Conservation (phyloP, 768 basidiomycete genomes). For the Amanita thiersii region DNA sequence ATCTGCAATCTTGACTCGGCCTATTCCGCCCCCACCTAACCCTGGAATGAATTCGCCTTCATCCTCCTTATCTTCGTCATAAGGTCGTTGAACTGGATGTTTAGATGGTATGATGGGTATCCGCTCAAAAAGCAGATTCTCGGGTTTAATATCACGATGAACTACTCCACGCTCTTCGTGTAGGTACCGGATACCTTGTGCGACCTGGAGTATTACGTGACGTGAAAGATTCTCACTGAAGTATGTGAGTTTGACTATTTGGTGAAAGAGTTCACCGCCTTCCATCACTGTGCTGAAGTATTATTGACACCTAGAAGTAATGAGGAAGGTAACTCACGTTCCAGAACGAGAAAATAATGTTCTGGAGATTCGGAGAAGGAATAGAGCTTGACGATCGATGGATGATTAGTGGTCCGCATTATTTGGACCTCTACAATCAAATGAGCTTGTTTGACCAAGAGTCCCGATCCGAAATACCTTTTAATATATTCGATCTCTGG, state of each 20-base stretch:
- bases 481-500: constrained; percentile 95
- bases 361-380: constrained; percentile 91
- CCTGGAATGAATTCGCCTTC: constrained; percentile 94
- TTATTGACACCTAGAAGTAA: not conserved
- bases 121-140: constrained; percentile 89
- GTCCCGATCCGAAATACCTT: constrained; percentile 43
- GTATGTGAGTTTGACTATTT: constrained; percentile 98
- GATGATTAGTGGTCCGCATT: constrained; percentile 91
- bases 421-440: constrained; percentile 84
- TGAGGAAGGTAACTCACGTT: constrained; percentile 47
- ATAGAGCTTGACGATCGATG: constrained; percentile 86
- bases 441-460: not conserved
- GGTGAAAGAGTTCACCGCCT: constrained; percentile 97
- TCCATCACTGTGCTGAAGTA: constrained; percentile 68
- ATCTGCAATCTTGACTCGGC: constrained; percentile 97
- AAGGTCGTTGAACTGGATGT: constrained; percentile 66
- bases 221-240: constrained; percentile 96
- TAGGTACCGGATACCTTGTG: constrained; percentile 87
- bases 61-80: constrained; percentile 98
- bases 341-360: constrained; percentile 90
- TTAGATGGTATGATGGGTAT: constrained; percentile 90
- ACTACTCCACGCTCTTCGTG: constrained; percentile 98
- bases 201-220: constrained; percentile 95
- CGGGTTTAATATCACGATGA: constrained; percentile 98
- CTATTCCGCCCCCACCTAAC: constrained; percentile 94